phyloP scores from a whole-genome alignment of 352 stramenopile genomes.

The Ophiocytium majus region DNA sequence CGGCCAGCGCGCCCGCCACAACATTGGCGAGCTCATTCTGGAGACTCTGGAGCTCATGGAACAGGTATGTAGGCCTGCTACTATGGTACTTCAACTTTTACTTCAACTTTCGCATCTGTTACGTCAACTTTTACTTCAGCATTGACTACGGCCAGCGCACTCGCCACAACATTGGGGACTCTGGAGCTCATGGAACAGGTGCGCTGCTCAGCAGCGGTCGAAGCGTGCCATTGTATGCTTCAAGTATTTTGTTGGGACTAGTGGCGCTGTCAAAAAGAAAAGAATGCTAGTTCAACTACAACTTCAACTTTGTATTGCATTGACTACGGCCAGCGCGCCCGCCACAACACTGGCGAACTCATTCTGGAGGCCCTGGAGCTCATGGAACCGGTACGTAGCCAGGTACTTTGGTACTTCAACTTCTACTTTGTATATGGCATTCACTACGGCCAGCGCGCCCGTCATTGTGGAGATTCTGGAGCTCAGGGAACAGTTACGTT shows the following conservation, averaged over 20 bases:
- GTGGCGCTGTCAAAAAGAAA: no score
- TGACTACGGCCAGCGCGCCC: slow-evolving; percentile 49
- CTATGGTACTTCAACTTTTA: no score
- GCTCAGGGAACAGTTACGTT: slow-evolving; percentile 73
- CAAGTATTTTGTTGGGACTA: no score
- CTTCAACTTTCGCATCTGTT: no score
- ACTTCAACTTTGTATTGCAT: slow-evolving; percentile 86
- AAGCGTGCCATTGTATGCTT: no score
- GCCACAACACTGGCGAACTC: slow-evolving; percentile 69
- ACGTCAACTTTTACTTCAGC: no score
- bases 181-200: slow-evolving; percentile 85
- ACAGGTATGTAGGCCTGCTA: slow-evolving; percentile 26
- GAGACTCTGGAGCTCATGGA: slow-evolving; percentile 94
- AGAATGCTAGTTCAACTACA: no score
- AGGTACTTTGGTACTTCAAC: no score
- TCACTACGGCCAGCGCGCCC: slow-evolving; percentile 49
- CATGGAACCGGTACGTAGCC: slow-evolving; percentile 68
- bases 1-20: slow-evolving; percentile 37
- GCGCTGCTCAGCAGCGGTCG: not conserved
- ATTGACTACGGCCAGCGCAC: slow-evolving; percentile 53
- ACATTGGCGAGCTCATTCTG: slow-evolving; percentile 82
- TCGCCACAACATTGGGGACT: slow-evolving; percentile 64
- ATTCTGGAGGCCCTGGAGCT: slow-evolving; percentile 94
- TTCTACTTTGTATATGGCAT: no score
- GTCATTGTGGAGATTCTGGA: slow-evolving; percentile 77